Base-by-base conservation (phyloP, 192 early-diverging fungal species). In the Rhizophlyctis rosea region DNA sequence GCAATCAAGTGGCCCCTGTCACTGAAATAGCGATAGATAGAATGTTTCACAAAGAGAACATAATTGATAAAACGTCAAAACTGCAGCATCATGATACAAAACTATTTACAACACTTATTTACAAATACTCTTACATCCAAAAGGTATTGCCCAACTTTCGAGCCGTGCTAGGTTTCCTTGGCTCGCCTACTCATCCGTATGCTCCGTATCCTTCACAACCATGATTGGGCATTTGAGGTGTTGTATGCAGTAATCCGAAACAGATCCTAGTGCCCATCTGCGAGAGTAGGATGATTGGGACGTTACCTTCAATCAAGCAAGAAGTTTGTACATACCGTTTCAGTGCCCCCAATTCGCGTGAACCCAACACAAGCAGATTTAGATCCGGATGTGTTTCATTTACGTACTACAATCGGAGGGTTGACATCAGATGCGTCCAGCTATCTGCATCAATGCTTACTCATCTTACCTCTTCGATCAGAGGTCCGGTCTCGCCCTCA, bases 231-330 rank as follows among this genome's bases (percentile, higher is more conserved):
- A 65, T 16, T 16, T 5, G 33, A 71, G 48, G 54, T 71, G 70
- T 27, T 60, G 59, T 13, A 71, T 30, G 50, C 63, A 65, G 64
- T 71, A 71, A 34, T 71, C 70, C 23, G 50, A 55, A 28, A 71
- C 70, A 39, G 70, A 71, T 16, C 70, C 70, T 5, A 69, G 48
- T 4, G 68, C 68, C 68, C 68, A 69, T 63, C 61, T 69, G 47
- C 18, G 27, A 24, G 50, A 14, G 50, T 52, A 18, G 39, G 39
- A 44, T 7, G 39, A 44, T 44, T 18, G 39, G 39, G 39, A 44
- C 39, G n/a, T n/a, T n/a, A 44, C 7, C 9, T 44, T 44, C 7
- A 7, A 18, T 44, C 18, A 44, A 44, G 39, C 39, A 44, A 18
- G 18, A 44, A 7, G 9, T 44, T n/a, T n/a, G n/a, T n/a, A n/a